Conservation (phyloP, 75 land plant species). For the Pseudotsuga menziesii region DNA sequence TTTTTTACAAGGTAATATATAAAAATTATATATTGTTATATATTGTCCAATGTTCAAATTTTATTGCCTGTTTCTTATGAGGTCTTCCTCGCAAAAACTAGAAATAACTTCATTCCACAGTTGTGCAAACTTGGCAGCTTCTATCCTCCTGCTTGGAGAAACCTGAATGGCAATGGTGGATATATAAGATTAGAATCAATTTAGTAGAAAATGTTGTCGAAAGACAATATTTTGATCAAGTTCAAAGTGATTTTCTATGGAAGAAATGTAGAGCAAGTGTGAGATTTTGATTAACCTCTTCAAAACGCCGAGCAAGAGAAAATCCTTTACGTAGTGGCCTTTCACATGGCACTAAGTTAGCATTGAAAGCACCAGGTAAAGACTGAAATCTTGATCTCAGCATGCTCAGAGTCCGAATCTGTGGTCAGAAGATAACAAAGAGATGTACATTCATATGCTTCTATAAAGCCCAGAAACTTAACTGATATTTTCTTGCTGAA, state of each 20-base stretch:
- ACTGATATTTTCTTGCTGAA: too few relatives aligned
- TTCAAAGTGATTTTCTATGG: too few relatives aligned
- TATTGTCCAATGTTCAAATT: not conserved
- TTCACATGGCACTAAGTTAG: slow-evolving; percentile 77
- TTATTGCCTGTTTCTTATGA: slow-evolving; percentile 85
- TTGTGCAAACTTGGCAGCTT: slow-evolving; percentile 97
- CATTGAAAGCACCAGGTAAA: slow-evolving; percentile 89
- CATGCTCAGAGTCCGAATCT: slow-evolving; percentile 97
- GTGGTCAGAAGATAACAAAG: too few relatives aligned
- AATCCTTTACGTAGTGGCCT: slow-evolving; percentile 48
- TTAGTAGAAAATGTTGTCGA: not conserved
- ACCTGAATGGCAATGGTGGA: slow-evolving; percentile 23
- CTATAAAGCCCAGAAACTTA: too few relatives aligned
- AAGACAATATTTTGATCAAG: too few relatives aligned
- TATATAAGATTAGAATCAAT: not conserved
- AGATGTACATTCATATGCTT: too few relatives aligned
- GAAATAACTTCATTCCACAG: slow-evolving; percentile 96
- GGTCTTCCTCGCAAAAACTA: slow-evolving; percentile 95
- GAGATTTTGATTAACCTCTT: slow-evolving; percentile 45
- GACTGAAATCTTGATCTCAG: slow-evolving; percentile 92
- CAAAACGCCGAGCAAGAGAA: slow-evolving; percentile 64
- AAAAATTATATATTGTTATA: not conserved
- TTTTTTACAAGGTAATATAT: not conserved
- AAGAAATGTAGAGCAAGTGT: not conserved
- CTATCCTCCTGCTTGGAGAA: slow-evolving; percentile 57